Percentiles rank a stretch among this genome's conserved stretches.
phyloP scores from a whole-genome alignment of 2,329 filamentous ascomycete species.

The Amesomyces nigricolor region DNA sequence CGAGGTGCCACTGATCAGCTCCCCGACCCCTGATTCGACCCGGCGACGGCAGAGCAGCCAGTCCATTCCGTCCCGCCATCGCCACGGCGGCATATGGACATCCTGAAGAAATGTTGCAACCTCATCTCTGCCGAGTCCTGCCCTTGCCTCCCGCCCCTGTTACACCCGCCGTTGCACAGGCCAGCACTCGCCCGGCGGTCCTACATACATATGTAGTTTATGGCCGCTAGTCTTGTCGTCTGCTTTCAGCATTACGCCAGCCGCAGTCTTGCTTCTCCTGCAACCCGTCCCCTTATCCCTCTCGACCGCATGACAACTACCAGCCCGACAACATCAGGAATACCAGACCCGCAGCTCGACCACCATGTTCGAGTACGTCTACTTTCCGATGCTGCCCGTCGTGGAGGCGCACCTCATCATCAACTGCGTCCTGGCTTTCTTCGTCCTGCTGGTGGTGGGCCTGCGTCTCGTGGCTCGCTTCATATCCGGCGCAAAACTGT shows the following conservation, averaged over 20 bases:
- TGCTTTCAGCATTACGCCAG: neutral
- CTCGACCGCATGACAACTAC: neutral
- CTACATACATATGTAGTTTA: neutral
- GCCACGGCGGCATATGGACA: neutral
- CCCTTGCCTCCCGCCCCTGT: neutral
- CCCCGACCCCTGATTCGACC: neutral
- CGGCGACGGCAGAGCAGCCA: neutral
- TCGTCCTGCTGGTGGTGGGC: conserved; percentile 25
- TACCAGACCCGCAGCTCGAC: neutral
- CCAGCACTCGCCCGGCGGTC: neutral
- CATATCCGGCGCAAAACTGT: conserved; percentile 27
- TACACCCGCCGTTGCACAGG: neutral
- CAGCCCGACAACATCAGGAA: neutral
- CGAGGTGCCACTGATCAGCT: no score
- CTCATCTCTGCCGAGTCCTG: neutral
- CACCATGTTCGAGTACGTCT: conserved; percentile 18
- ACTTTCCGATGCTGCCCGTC: conserved; percentile 20
- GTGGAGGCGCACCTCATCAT: conserved; percentile 28
- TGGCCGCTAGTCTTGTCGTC: neutral
- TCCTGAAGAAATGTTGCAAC: neutral
- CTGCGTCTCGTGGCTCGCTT: conserved; percentile 29
- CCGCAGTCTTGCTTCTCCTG: neutral
- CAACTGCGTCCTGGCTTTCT: conserved; percentile 24
- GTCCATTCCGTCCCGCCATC: neutral
- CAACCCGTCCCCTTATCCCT: neutral